A percentile compares a stretch with the other conserved stretches of the same genome.
These are phyloP conservation scores for Calocera viscosa DNA, from an alignment of 768 basidiomycete genomes.

Conservation along the genomic window DNA sequence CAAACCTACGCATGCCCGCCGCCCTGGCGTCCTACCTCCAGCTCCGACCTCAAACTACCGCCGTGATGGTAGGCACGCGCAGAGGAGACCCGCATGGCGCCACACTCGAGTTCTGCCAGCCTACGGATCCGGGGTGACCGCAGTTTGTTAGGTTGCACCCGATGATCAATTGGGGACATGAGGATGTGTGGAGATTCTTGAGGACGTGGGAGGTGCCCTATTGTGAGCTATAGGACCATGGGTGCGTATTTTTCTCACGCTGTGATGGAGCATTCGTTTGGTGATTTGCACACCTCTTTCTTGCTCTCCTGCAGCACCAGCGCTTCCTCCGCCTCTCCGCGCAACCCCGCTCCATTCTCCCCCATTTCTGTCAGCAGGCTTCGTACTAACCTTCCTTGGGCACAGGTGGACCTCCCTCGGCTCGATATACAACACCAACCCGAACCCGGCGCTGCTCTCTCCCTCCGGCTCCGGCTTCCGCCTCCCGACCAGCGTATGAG, in stretches of 20 bases:
- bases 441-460: conserved; percentile 64
- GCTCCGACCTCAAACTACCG: conserved; percentile 39
- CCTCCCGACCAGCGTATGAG: conserved; percentile 71
- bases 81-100: conserved; percentile 86
- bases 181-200: conserved; percentile 81
- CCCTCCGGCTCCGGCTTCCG: conserved; percentile 24
- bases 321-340: no score
- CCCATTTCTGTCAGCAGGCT: no score
- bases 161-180: conserved; percentile 89
- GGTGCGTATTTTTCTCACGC: conserved; percentile 41
- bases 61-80: conserved; percentile 81
- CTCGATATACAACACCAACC: conserved; percentile 87
- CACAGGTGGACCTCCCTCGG: conserved; percentile 95
- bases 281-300: no score
- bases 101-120: conserved; percentile 55
- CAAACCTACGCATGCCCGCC: background rate
- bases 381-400: no score
- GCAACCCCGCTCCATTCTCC: no score
- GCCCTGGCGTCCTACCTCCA: conserved; percentile 16
- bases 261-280: no score
- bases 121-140: conserved; percentile 87
- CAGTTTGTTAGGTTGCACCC: conserved; percentile 82
- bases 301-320: no score
- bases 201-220: conserved; percentile 64
- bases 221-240: conserved; percentile 80